Base-by-base conservation (phyloP, 2,329 filamentous ascomycete genomes). In the Chrysosporium keratinophilum region DNA sequence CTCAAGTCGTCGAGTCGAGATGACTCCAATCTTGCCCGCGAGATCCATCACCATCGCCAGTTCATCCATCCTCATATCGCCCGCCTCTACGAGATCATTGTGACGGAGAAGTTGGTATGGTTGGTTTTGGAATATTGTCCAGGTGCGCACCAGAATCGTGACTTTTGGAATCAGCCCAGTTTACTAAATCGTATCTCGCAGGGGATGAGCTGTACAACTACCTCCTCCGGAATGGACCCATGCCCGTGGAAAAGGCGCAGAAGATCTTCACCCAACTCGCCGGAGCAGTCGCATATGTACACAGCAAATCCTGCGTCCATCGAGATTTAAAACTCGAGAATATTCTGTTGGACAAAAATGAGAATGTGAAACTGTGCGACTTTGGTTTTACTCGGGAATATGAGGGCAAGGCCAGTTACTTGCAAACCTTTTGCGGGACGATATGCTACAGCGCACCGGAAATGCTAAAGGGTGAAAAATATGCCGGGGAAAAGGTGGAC, bases 321-420 rank as follows among this genome's bases (percentile, higher is more conserved):
- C 87, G 93, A 62, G 93, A 98, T 68, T 75, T 98, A 52, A 98
- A 98, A 71, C 78, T 98, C 64, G 93, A 98, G 68, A 95, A 95
- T 65, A 96, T 98, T 55, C 75, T 98, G 44, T 79, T 98, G 61
- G 93, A 98, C 74, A 97, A 94, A 69, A 79, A 96, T 66, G 91
- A 94, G 66, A 95, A 97, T 65, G 93, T 98, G 61, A 98, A 98
- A 72, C 74, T 98, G 57, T 91, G 94, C 61, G 93, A 98, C 68
- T 98, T 98, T 73, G 93, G 93, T 15, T 98, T 98, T 67, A 98
- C 93, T 10, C 80, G 93, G 60, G 93, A 98, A 71, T 98, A 98
- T 69, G 89, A 96, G 70, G 91, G 91, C 56, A 89, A 94, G 63
- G 81, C 88, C 31, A 97, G 90, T 68, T 91, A 97, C 65, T 74